Base-by-base conservation (phyloP, 1,139 yeast genomes). In the Candida frijolesensis region DNA sequence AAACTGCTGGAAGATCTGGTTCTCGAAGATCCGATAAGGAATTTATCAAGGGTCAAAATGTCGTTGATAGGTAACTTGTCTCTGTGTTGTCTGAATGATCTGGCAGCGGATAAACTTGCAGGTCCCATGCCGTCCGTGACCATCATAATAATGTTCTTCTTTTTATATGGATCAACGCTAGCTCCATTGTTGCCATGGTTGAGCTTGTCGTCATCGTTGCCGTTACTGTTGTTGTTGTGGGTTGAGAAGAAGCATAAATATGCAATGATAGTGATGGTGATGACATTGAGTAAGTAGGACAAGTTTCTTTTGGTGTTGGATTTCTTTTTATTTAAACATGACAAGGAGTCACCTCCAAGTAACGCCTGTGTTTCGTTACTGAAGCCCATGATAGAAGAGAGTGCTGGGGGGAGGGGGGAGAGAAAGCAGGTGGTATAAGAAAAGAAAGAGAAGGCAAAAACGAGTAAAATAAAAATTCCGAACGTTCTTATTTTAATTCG, bases 111-210 rank as follows among this genome's bases (percentile, higher is more conserved):
- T 53, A 89, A 66, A 2, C 94, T 84, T 0, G 95, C 87, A 1
- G 96, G 96, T 0, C 96, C 96, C 87, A 89, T 89, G 25, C 97
- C 96, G 66, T 90, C 97, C 1, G 96, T 85, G 18, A 90, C 95
- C 82, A 89, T 84, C 72, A 90, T 87, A 45, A 90, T 86, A 49
- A 89, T 79, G 60, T 89, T 89, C 60, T 80, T 82, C 54, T 64
- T 70, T 54, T 51, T 47, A 14, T 51, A 35, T 4, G 54, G 56
- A 43, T 59, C 51, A 5, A 58, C 46, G 25, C 35, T 22, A 49
- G 55, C 48, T 25, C 10, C 10, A 25, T 25, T 25, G 7, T 25
- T 6, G 8, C 10, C 29, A 11, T 16, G 37, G 10, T 34, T 32
- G 10, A 9, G 10, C 6, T 30, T 9, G 34, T 34, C 15, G 38